Conservation (phyloP, 768 basidiomycete genomes). For the Naganishia randhawae region DNA sequence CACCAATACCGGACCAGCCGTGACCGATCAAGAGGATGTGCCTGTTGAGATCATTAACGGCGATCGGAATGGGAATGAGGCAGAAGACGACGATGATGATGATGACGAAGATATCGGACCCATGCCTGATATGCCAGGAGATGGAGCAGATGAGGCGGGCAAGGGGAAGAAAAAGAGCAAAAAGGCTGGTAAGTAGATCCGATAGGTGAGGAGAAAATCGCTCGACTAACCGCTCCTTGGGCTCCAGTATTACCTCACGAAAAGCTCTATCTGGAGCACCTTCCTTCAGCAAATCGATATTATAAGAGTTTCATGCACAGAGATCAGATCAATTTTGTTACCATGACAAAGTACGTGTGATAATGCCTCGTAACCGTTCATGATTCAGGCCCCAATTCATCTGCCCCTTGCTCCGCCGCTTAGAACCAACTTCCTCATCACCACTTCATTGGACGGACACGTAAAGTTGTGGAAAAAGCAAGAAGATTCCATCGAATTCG, state of each 20-base stretch:
- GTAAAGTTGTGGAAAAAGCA: slow-evolving; percentile 99
- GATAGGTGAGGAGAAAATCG: not conserved
- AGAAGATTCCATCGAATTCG: slow-evolving; percentile 89
- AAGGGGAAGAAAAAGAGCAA: slow-evolving; percentile 43
- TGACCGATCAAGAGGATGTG: not conserved
- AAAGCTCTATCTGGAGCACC: slow-evolving; percentile 81
- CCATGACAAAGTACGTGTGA: slow-evolving; percentile 72
- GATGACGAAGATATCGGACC: slow-evolving; percentile 36
- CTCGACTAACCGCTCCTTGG: not conserved
- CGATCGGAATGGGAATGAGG: slow-evolving; percentile 18
- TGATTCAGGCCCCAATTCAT: not conserved
- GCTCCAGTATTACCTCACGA: slow-evolving; percentile 83
- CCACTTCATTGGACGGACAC: slow-evolving; percentile 90
- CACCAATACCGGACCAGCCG: slow-evolving; percentile 5
- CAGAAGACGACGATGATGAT: slow-evolving; percentile 7
- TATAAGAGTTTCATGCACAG: slow-evolving; percentile 98
- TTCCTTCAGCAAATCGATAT: slow-evolving; percentile 89
- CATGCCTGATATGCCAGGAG: slow-evolving; percentile 40
- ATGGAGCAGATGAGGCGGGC: slow-evolving; percentile 20
- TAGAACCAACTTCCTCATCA: slow-evolving; percentile 89
- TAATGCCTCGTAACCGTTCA: not conserved
- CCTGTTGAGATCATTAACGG: slow-evolving; percentile 34
- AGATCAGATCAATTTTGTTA: slow-evolving; percentile 80
- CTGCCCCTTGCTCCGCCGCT: not conserved
- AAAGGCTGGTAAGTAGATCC: slow-evolving; percentile 43